A percentile compares a stretch with the other conserved stretches of the same genome.
Conservation (phyloP, 2,329 filamentous ascomycete species). For the Colletotrichum scovillei region DNA sequence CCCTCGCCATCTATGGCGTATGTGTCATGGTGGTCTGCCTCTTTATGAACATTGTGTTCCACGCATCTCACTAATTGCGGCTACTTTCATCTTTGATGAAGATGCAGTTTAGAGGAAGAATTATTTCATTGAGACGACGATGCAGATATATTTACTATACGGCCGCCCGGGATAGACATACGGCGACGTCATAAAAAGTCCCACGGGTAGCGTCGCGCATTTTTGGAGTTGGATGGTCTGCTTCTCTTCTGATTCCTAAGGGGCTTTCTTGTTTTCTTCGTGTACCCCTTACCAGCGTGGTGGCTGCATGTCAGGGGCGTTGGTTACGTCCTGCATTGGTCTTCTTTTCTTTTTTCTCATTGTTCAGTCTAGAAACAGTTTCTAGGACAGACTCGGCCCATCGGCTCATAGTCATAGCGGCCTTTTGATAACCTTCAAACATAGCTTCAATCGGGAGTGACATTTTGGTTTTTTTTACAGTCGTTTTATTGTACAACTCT, state of each 20-base stretch:
- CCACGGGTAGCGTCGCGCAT: conserved; percentile 18
- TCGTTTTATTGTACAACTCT: conserved; percentile 17
- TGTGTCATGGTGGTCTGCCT: conserved; percentile 92
- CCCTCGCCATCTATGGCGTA: conserved; percentile 83
- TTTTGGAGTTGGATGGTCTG: conserved; percentile 16
- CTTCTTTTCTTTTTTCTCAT: background rate
- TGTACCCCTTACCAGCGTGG: conserved; percentile 14
- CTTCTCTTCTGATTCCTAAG: background rate
- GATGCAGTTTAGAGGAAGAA: conserved; percentile 16
- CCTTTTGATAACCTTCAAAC: background rate
- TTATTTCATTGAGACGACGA: conserved; percentile 8
- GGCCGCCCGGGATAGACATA: conserved; percentile 23
- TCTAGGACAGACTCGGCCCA: background rate
- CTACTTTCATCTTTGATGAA: background rate
- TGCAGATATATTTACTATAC: conserved; percentile 1
- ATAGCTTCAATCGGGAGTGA: conserved; percentile 14
- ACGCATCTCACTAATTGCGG: conserved; percentile 65
- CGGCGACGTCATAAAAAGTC: background rate
- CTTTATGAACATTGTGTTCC: conserved; percentile 85
- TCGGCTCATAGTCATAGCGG: background rate
- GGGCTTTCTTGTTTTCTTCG: background rate
- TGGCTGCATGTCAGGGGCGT: conserved; percentile 22
- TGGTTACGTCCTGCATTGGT: background rate
- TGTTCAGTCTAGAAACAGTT: background rate
- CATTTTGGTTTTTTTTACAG: conserved; percentile 8